Base-by-base conservation (phyloP, 176 grass and related monocot species). In the Raddia guianensis region DNA sequence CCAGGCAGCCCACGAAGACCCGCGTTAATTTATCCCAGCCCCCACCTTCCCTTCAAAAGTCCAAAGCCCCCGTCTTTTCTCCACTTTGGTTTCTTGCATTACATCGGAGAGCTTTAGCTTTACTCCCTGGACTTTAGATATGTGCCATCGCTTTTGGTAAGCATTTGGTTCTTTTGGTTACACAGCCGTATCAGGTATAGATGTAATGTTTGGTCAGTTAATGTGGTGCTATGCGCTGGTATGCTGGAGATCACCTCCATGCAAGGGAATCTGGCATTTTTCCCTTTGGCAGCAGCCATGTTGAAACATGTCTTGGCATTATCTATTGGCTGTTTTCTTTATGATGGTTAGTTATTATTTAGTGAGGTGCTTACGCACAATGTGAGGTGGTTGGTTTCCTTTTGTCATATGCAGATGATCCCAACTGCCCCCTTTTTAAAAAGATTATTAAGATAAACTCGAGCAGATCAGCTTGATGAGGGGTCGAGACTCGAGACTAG, bases 61-160 rank as follows among this genome's bases (percentile, higher is more conserved):
- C 68, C 48, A 90, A 70, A 78, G 79, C 59, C 18, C 50, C 54
- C 60, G 3, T 19, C 73, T 77, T 78, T 82, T 49, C 68, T 33
- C 40, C 49, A 18, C 77, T 76, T 77, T 85, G 64, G n/a, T 76
- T 81, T 82, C 65, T 72, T 65, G 46, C 60, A 74, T 73, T 80
- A n/a, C 60, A 73, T 78, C 45, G 6, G 34, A 80, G 75, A 82
- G 37, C 88, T 90, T 90, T 86, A n/a, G 51, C 66, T 67, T 84
- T 63, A 65, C 15, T 20, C n/a, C 40, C 57, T 77, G 52, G 42
- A 48, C 57, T 85, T 89, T 85, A 80, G 71, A 63, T 48, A 2
- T 75, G 51, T 68, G 74, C 67, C 64, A 46, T 67, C n/a, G 21
- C 81, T 80, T 84, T 84, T 82, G 3, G 20, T 86, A 73, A 82